These are phyloP conservation scores for Gentiana macrophylla DNA, from an alignment of 257 asterid genomes.

Conservation along the genomic window DNA sequence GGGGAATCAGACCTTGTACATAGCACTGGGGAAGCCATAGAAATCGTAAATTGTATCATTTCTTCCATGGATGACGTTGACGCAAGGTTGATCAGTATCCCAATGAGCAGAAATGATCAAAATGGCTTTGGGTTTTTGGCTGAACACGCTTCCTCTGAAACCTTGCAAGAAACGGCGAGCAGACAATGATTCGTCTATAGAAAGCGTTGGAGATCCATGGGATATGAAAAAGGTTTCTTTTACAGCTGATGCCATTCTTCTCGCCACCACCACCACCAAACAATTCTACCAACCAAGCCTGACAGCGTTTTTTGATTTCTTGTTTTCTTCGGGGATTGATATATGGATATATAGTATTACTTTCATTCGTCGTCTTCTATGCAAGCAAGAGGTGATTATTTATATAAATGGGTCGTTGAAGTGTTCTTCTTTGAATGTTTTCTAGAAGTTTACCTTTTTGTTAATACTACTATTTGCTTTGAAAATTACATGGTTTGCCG, in stretches of 20 bases:
- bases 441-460: no score
- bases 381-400: no score
- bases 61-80: conserved; percentile 44
- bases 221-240: conserved; percentile 59
- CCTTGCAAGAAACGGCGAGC: conserved; percentile 47
- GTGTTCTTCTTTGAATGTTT: no score
- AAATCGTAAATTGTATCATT: conserved; percentile 59
- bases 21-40: conserved; percentile 55
- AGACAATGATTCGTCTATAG: conserved; percentile 54
- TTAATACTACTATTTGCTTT: no score
- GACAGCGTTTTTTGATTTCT: no score
- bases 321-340: no score
- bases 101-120: conserved; percentile 60
- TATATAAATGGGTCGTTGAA: no score
- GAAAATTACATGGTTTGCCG: no score
- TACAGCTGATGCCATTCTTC: conserved; percentile 5
- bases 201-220: conserved; percentile 70
- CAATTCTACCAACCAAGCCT: no score
- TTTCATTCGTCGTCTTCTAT: no score
- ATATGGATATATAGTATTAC: no score
- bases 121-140: conserved; percentile 44
- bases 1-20: conserved; percentile 41
- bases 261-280: no score
- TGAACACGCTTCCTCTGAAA: conserved; percentile 28
- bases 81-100: conserved; percentile 59